Base-by-base conservation (phyloP, 805 yeast genomes). In the Barnettozyma salicaria region DNA sequence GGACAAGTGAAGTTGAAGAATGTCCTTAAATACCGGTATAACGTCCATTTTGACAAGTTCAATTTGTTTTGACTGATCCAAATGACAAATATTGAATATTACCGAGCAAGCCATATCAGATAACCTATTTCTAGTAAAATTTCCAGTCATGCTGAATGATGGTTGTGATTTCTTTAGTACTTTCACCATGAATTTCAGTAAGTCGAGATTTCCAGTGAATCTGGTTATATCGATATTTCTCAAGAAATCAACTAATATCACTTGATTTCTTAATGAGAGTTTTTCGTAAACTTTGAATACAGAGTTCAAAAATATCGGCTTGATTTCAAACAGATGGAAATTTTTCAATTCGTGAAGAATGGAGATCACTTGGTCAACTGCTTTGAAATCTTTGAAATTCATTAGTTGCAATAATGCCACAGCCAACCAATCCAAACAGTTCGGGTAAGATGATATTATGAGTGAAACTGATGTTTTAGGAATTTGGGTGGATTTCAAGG, bases 51-150 rank as follows among this genome's bases (percentile, higher is more conserved):
- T 52, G 13, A 67, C 64, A 22, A 70, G 34, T 34, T 66, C 70
- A 3, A 47, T 34, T 41, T 71, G 76, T 19, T 59, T 53, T 2
- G 45, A 35, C 34, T 62, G 66, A 41, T 70, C 68, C 48, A 71
- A 57, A 40, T 67, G 69, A 45, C 76, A 70, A 34, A 67, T 57
- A 37, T 64, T 67, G 59, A 67, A 70, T 13, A 72, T 45, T 1
- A 65, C 56, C 0, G 75, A 72, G 33, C 67, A 59, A 3, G 65
- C 50, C n/a, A 65, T 49, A 41, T 65, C 67, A 33, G 65, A 47
- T 7, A 61, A 59, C 32, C 67, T 72, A 37, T 61, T 65, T 40
- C 23, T 36, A 4, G 33, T 13, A 9, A 25, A 22, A 14, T 19
- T 17, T 4, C 13, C 26, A 7, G 26, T 22, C 17, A 3, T 24